These are phyloP conservation scores for Trichodelitschia bisporula DNA, from an alignment of 495 filamentous ascomycete species.

Conservation along the genomic window DNA sequence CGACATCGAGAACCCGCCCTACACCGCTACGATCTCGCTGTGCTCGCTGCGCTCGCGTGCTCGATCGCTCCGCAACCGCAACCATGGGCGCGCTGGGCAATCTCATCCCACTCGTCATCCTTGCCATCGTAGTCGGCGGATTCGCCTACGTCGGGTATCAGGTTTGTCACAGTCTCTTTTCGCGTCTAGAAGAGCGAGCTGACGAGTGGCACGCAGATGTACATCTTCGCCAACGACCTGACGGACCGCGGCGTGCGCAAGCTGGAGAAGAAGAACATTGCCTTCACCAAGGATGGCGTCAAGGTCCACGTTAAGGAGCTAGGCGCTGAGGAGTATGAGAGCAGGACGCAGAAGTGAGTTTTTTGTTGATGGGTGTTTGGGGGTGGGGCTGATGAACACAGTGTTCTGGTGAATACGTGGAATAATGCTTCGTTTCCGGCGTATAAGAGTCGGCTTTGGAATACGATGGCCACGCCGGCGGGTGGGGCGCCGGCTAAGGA, in stretches of 20 bases:
- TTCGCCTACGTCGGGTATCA: slow-evolving; percentile 45
- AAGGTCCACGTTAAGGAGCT: slow-evolving; percentile 59
- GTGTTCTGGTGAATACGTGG: slow-evolving; percentile 19
- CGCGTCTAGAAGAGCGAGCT: neutral
- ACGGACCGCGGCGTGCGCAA: slow-evolving; percentile 39
- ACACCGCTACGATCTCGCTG: too few relatives aligned
- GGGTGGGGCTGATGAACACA: neutral
- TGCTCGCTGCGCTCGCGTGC: neutral
- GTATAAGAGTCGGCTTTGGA: slow-evolving; percentile 10
- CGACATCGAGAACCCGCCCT: too few relatives aligned
- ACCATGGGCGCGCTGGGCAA: slow-evolving; percentile 19
- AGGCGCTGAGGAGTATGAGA: slow-evolving; percentile 52
- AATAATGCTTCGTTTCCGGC: slow-evolving; percentile 10
- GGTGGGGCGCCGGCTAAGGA: too few relatives aligned
- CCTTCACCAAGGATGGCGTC: slow-evolving; percentile 63
- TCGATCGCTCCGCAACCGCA: neutral
- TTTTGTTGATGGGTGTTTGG: neutral
- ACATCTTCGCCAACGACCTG: slow-evolving; percentile 43
- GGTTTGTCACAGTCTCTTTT: slow-evolving; percentile 7
- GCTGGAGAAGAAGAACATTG: slow-evolving; percentile 63
- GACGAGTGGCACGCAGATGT: slow-evolving; percentile 18
- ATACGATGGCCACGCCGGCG: too few relatives aligned
- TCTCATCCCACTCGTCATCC: slow-evolving; percentile 48
- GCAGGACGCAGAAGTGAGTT: slow-evolving; percentile 43
- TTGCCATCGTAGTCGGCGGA: slow-evolving; percentile 35